Percentiles rank a stretch among this genome's conserved stretches.
Evolutionary conservation across 2,329 filamentous ascomycete genomes (phyloP).

Genomic region (Clarireedia homoeocarpa): DNA sequence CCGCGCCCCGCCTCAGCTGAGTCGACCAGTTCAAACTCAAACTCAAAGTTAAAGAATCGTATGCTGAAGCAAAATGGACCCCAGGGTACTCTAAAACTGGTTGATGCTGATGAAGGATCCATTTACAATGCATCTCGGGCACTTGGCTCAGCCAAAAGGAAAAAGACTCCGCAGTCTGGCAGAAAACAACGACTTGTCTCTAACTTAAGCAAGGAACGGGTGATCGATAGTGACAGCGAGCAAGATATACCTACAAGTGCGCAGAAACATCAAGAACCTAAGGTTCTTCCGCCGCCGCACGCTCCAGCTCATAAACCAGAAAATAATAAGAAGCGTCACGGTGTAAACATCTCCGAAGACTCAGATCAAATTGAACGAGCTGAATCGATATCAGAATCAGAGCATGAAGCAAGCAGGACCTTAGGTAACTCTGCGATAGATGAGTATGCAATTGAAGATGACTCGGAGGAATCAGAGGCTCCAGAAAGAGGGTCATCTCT

Average conservation of each 20-base stretch:
- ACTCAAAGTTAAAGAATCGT: constrained; percentile 3
- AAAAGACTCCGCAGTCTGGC: background rate
- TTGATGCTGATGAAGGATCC: background rate
- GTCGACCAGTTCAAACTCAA: constrained; percentile 1
- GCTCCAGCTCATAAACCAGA: background rate
- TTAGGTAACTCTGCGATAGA: background rate
- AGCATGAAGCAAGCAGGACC: background rate
- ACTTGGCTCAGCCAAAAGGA: background rate
- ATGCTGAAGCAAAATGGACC: constrained; percentile 3
- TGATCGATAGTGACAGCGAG: constrained; percentile 6
- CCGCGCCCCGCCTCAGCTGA: background rate
- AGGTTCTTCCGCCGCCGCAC: background rate
- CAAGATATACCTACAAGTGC: constrained; percentile 4
- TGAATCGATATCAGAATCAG: background rate
- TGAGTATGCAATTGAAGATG: background rate
- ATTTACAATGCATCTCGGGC: background rate
- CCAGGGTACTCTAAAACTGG: background rate
- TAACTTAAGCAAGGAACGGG: constrained; percentile 6
- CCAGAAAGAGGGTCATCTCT: background rate
- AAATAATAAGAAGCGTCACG: background rate
- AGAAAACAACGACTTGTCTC: background rate
- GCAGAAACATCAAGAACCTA: background rate
- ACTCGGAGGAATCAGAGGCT: background rate
- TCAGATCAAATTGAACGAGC: background rate
- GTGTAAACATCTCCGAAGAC: background rate